A percentile compares a stretch with the other conserved stretches of the same genome.
Conservation (phyloP, 1,284 basidiomycete genomes). For the Flammula alnicola region DNA sequence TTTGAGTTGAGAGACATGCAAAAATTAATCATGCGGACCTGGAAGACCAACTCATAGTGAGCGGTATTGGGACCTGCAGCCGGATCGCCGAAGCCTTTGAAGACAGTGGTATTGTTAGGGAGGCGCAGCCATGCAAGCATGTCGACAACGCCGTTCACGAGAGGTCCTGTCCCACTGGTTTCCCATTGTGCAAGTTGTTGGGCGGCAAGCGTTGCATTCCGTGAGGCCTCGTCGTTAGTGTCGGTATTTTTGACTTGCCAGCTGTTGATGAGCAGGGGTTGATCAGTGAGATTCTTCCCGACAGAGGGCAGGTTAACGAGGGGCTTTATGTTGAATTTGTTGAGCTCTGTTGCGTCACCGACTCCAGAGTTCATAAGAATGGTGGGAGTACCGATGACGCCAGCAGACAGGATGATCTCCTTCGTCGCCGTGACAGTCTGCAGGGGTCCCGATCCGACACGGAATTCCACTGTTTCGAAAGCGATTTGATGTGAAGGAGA, state of each 20-base stretch:
- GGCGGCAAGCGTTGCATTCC: neutral
- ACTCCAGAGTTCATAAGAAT: conserved; percentile 18
- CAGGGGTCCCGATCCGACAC: neutral
- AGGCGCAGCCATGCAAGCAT: conserved; percentile 31
- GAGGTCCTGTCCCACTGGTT: conserved; percentile 23
- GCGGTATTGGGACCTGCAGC: conserved; percentile 29
- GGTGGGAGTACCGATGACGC: conserved; percentile 13
- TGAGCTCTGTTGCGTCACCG: conserved; percentile 6
- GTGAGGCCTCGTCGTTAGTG: neutral
- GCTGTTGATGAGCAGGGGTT: conserved; percentile 3
- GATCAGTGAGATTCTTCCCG: conserved; percentile 16
- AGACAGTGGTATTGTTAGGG: conserved; percentile 17
- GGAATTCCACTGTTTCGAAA: conserved; percentile 12
- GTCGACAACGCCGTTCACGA: conserved; percentile 31
- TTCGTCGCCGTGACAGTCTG: conserved; percentile 7
- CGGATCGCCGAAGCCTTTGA: conserved; percentile 23
- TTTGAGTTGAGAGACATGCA: neutral
- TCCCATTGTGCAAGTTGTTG: conserved; percentile 23
- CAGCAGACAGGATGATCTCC: conserved; percentile 17
- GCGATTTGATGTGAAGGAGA: neutral
- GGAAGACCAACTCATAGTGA: conserved; percentile 33
- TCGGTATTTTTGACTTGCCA: neutral
- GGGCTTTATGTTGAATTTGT: conserved; percentile 1
- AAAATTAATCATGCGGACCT: neutral
- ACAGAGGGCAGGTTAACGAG: conserved; percentile 14